Conservation (phyloP, 805 yeast genomes). For the Jamesozyma hellenica region DNA sequence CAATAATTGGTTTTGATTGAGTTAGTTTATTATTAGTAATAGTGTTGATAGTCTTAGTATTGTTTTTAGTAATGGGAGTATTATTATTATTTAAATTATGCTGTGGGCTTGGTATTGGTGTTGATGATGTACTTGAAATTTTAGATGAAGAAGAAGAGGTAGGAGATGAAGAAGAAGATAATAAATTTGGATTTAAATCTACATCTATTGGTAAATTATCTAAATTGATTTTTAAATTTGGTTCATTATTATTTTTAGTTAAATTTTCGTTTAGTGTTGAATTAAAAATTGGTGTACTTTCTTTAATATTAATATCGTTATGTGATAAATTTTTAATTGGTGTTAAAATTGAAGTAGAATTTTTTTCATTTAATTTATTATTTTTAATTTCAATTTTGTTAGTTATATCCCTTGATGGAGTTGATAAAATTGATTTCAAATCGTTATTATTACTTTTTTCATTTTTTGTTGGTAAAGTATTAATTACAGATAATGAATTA, state of each 20-base stretch:
- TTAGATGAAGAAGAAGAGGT: slow-evolving; percentile 11
- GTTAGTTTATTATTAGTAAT: no score
- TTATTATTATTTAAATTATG: background rate
- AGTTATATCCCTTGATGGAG: no score
- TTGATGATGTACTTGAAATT: slow-evolving; percentile 7
- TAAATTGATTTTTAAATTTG: background rate
- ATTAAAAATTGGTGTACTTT: no score
- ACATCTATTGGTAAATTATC: background rate
- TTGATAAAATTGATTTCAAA: no score
- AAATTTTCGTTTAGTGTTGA: background rate
- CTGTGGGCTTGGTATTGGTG: slow-evolving; percentile 13
- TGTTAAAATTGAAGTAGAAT: background rate
- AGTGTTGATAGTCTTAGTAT: no score
- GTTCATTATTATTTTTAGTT: background rate
- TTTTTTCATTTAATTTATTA: background rate
- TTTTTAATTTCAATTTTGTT: background rate
- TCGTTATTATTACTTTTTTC: no score
- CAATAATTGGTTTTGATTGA: background rate
- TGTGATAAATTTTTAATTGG: background rate
- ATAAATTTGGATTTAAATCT: background rate
- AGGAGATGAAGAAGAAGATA: slow-evolving; percentile 6
- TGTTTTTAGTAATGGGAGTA: no score
- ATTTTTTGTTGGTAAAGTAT: background rate
- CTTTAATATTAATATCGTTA: no score
- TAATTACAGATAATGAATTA: background rate